Evolutionary conservation across 2,329 filamentous ascomycete genomes (phyloP).

Genomic region (Didymosphaeria variabile): DNA sequence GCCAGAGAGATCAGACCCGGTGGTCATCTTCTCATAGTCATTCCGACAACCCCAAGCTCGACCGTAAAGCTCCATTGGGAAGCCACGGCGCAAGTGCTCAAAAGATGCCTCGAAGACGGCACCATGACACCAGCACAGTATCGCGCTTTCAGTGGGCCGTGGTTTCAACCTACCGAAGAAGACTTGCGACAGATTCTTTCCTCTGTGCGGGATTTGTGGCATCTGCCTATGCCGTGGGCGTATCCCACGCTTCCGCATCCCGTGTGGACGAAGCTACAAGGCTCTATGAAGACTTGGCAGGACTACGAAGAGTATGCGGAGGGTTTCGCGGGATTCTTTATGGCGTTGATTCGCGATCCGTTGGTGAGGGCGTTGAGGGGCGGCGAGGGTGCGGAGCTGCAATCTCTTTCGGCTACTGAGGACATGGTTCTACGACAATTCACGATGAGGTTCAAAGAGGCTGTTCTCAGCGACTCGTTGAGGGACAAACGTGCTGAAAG

Average conservation of each 20-base stretch:
- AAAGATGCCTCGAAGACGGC: background rate
- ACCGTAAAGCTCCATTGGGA: conserved; percentile 1
- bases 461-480: background rate
- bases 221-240: background rate
- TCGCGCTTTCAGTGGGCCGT: background rate
- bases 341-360: background rate
- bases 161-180: background rate
- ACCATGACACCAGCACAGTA: background rate
- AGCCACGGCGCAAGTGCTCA: background rate
- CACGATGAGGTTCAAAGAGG: background rate
- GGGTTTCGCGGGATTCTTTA: background rate
- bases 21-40: background rate
- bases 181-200: background rate
- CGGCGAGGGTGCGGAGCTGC: background rate
- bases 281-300: background rate
- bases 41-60: background rate
- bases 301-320: conserved; percentile 2
- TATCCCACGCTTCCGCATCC: conserved; percentile 2
- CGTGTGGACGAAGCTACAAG: background rate
- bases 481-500: background rate
- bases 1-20: conserved; percentile 7
- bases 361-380: background rate
- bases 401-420: background rate
- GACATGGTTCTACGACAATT: background rate
- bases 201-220: background rate